Conservation (phyloP, 2,329 filamentous ascomycete genomes). For the Plenodomus biglobosus region DNA sequence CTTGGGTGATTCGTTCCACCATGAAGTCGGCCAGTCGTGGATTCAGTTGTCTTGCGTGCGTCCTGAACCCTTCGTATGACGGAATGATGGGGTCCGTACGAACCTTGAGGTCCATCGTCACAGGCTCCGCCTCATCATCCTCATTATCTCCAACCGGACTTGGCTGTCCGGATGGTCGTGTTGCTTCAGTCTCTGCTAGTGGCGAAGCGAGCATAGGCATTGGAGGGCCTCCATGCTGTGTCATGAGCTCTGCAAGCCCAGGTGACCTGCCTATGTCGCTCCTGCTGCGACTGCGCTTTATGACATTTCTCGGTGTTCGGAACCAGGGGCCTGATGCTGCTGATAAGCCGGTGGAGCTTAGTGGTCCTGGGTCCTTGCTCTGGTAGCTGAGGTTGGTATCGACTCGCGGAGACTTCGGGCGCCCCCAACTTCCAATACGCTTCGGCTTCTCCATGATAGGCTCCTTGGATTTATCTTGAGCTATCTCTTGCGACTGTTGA, state of each 20-base stretch:
- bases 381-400: slow-evolving; percentile 44
- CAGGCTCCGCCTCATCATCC: slow-evolving; percentile 54
- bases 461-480: slow-evolving; percentile 34
- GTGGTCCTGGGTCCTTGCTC: slow-evolving; percentile 59
- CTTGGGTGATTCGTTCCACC: slow-evolving; percentile 78
- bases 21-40: slow-evolving; percentile 69
- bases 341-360: slow-evolving; percentile 46
- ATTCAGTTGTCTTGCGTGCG: slow-evolving; percentile 72
- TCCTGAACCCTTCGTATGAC: slow-evolving; percentile 73
- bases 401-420: slow-evolving; percentile 46
- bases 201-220: slow-evolving; percentile 58
- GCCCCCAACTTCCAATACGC: slow-evolving; percentile 47
- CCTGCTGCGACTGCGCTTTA: slow-evolving; percentile 57
- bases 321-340: slow-evolving; percentile 41
- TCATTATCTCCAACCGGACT: slow-evolving; percentile 45
- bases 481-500: slow-evolving; percentile 24
- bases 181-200: slow-evolving; percentile 41
- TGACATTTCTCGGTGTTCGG: slow-evolving; percentile 44
- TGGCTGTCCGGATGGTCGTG: slow-evolving; percentile 34
- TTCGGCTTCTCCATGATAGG: slow-evolving; percentile 40
- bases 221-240: slow-evolving; percentile 60
- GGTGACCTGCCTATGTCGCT: slow-evolving; percentile 55
- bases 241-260: slow-evolving; percentile 58
- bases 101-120: slow-evolving; percentile 63
- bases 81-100: slow-evolving; percentile 69